Percentiles rank a stretch among this genome's conserved stretches.
phyloP scores from a whole-genome alignment of 306 rosid genomes.

The Albizia julibrissin region DNA sequence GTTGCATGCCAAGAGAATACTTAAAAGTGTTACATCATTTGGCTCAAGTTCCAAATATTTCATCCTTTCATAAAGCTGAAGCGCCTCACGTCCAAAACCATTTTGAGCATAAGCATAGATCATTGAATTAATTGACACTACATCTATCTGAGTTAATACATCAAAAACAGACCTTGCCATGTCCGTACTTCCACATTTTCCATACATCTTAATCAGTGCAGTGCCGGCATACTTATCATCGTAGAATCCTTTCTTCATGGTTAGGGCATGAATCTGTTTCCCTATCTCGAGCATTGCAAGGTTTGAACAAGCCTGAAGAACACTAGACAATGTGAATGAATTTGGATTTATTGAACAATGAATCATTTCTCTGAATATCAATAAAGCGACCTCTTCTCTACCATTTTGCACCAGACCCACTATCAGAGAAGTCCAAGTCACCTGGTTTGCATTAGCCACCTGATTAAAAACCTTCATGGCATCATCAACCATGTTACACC shows the following conservation, averaged over 20 bases:
- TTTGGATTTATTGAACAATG: conserved; percentile 49
- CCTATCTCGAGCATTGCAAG: conserved; percentile 72
- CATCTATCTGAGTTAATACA: conserved; percentile 41
- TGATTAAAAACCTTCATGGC: conserved; percentile 54
- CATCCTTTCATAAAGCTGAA: conserved; percentile 47
- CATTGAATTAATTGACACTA: conserved; percentile 66
- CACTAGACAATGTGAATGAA: conserved; percentile 64
- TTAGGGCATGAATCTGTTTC: conserved; percentile 53
- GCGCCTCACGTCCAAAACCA: conserved; percentile 66
- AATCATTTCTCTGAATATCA: conserved; percentile 61
- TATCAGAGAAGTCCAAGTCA: conserved; percentile 76
- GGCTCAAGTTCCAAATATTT: conserved; percentile 45
- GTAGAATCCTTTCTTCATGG: conserved; percentile 52
- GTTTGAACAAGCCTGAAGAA: conserved; percentile 68
- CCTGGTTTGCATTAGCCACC: conserved; percentile 56
- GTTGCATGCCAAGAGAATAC: conserved; percentile 73
- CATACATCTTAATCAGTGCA: conserved; percentile 63
- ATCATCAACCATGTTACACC: conserved; percentile 59
- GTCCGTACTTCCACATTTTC: conserved; percentile 65
- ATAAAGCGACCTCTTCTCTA: conserved; percentile 61
- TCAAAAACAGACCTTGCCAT: conserved; percentile 63
- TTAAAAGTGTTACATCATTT: conserved; percentile 59
- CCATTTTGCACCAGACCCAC: conserved; percentile 66
- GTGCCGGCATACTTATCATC: conserved; percentile 56
- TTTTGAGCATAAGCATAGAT: conserved; percentile 69